phyloP scores from a whole-genome alignment of 2,329 filamentous ascomycete species.

The Endoconidiophora polonica region DNA sequence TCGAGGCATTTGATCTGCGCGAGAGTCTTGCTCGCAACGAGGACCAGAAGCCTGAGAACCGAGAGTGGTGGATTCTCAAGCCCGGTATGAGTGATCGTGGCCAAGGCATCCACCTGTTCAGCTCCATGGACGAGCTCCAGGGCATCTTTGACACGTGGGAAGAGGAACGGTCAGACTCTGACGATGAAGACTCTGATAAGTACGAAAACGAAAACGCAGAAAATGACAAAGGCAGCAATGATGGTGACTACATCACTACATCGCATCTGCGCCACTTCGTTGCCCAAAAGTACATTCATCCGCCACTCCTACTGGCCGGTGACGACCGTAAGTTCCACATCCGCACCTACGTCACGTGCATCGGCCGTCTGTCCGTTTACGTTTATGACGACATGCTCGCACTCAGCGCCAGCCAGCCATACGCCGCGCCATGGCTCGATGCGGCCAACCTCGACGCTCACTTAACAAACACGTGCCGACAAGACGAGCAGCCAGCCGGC shows the following conservation, averaged over 20 bases:
- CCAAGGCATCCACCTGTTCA: conserved; percentile 82
- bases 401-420: conserved; percentile 66
- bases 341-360: conserved; percentile 72
- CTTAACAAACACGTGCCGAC: conserved; percentile 90
- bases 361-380: conserved; percentile 63
- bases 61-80: conserved; percentile 96
- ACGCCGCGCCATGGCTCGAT: conserved; percentile 43
- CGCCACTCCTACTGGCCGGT: conserved; percentile 57
- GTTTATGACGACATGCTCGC: conserved; percentile 87
- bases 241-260: conserved; percentile 49
- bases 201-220: conserved; percentile 12
- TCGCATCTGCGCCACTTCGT: conserved; percentile 92
- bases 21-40: conserved; percentile 59
- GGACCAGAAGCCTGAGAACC: conserved; percentile 21
- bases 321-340: conserved; percentile 81
- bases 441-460: conserved; percentile 49
- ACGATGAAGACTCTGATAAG: conserved; percentile 35
- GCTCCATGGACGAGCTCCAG: conserved; percentile 66
- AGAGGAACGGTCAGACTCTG: conserved; percentile 44
- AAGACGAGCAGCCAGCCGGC: conserved; percentile 37
- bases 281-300: conserved; percentile 86
- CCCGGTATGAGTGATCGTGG: conserved; percentile 94
- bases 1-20: conserved; percentile 76
- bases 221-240: conserved; percentile 17
- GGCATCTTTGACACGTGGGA: conserved; percentile 89